Conservation (phyloP, 768 basidiomycete genomes). For the Tricholoma hemisulphureum region DNA sequence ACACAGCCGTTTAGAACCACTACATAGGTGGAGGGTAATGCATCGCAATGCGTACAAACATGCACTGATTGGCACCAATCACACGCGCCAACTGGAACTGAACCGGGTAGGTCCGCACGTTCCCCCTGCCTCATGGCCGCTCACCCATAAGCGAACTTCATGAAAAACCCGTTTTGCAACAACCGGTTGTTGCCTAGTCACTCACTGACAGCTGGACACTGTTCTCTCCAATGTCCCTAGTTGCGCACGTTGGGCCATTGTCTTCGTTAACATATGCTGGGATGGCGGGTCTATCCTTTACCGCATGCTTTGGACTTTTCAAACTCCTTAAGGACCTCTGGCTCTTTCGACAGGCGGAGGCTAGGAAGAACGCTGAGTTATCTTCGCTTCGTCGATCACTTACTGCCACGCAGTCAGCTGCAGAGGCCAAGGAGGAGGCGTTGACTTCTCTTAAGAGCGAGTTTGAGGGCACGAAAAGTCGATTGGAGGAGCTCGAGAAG, state of each 20-base stretch:
- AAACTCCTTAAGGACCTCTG: slow-evolving; percentile 24
- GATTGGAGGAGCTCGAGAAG: slow-evolving; percentile 12
- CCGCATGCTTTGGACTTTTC: slow-evolving; percentile 28
- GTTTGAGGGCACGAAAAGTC: slow-evolving; percentile 12
- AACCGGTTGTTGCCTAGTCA: not conserved
- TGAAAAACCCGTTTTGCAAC: not conserved
- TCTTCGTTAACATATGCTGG: slow-evolving; percentile 24
- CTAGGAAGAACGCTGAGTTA: slow-evolving; percentile 11
- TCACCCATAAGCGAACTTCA: slow-evolving; percentile 9
- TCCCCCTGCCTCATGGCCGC: slow-evolving; percentile 30
- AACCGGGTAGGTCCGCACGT: slow-evolving; percentile 27
- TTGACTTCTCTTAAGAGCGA: slow-evolving; percentile 16
- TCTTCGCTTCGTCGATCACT: slow-evolving; percentile 15
- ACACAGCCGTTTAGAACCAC: not conserved
- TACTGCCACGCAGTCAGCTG: slow-evolving; percentile 9
- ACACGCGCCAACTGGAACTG: slow-evolving; percentile 18
- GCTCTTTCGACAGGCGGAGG: not conserved
- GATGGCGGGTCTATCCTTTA: slow-evolving; percentile 29
- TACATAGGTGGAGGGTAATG: not conserved
- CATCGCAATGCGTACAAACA: slow-evolving; percentile 3
- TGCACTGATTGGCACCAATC: slow-evolving; percentile 16
- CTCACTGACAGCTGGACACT: slow-evolving; percentile 8
- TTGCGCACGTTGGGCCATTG: slow-evolving; percentile 10
- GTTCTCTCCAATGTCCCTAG: slow-evolving; percentile 15
- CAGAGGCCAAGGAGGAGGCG: slow-evolving; percentile 15